Base-by-base conservation (phyloP, 768 basidiomycete species). In the Tylopilus plumbeoviolaceoides region DNA sequence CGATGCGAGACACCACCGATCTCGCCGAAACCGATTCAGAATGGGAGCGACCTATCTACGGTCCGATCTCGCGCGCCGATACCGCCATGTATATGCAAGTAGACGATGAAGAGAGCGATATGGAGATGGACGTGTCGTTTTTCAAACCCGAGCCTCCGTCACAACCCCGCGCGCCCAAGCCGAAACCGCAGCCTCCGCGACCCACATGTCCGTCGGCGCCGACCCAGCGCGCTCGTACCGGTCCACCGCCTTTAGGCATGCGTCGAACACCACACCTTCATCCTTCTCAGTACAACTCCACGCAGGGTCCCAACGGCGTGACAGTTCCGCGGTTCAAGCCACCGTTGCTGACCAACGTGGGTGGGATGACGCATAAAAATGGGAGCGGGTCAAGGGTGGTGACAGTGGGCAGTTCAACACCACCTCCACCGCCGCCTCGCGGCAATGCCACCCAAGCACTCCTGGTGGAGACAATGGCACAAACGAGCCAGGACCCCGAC, bases 171-270 rank as follows among this genome's bases (percentile, higher is more conserved):
- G 18, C 30, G 1, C 36, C 53, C 1, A 54, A 53, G 41, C 42
- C 42, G 2, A 58, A 47, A 39, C 46, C 45, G 27, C 45, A 28
- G 17, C 52, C 47, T 15, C 20, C 51, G 2, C 58, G 33, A 27
- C 8, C 56, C 14, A 44, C 48, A 35, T 52, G 38, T n/a, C 54
- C 48, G 14, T 31, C 47, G 0, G 48, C 33, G n/a, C 40, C 56
- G 17, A 56, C 52, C 3, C 63, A 66, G 42, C 61, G 57, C 7
- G 4, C 50, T 0, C 57, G 57, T 18, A 30, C 46, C 0, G 64
- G 55, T 8, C 69, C 64, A 25, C 67, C 67, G 4, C 63, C 50
- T 3, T 49, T 68, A 8, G 67, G 67, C 7, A 68, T 68, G 67
- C 67, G 67, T 17, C 62, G 69, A 14, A 48, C 50, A 0, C 35